phyloP scores from a whole-genome alignment of 768 basidiomycete genomes.

The Amanita muscaria region DNA sequence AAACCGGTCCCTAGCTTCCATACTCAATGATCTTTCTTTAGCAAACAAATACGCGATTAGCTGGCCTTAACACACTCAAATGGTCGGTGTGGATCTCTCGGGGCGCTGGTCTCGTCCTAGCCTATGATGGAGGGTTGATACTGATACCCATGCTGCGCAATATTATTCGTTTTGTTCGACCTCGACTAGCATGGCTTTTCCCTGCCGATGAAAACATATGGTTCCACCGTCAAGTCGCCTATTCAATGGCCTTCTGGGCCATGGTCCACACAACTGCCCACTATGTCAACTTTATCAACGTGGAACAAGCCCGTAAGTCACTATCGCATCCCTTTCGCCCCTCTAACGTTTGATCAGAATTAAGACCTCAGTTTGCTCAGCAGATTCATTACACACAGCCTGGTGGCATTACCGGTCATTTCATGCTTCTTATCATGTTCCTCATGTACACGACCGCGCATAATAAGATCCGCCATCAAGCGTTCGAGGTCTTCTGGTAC shows the following conservation, averaged over 20 bases:
- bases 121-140: constrained; percentile 79
- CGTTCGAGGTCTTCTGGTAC: constrained; percentile 96
- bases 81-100: constrained; percentile 89
- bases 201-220: constrained; percentile 94
- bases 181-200: constrained; percentile 72
- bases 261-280: constrained; percentile 92
- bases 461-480: constrained; percentile 77
- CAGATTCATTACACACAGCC: constrained; percentile 84
- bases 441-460: constrained; percentile 90
- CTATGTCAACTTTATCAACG: constrained; percentile 89
- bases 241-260: constrained; percentile 88
- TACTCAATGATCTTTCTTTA: constrained; percentile 22
- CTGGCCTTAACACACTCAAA: constrained; percentile 67
- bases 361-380: constrained; percentile 67
- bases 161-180: constrained; percentile 75
- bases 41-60: constrained; percentile 53
- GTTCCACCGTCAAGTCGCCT: constrained; percentile 94
- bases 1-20: not conserved
- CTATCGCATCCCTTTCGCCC: not conserved
- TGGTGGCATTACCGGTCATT: constrained; percentile 91
- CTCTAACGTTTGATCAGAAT: constrained; percentile 40
- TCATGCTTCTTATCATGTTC: constrained; percentile 92
- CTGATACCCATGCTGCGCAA: constrained; percentile 88
- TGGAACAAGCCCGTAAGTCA: constrained; percentile 74
- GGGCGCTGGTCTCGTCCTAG: constrained; percentile 86